These are phyloP conservation scores for Fraxinus latifolia DNA, from an alignment of 305 asterid species.

Conservation along the genomic window DNA sequence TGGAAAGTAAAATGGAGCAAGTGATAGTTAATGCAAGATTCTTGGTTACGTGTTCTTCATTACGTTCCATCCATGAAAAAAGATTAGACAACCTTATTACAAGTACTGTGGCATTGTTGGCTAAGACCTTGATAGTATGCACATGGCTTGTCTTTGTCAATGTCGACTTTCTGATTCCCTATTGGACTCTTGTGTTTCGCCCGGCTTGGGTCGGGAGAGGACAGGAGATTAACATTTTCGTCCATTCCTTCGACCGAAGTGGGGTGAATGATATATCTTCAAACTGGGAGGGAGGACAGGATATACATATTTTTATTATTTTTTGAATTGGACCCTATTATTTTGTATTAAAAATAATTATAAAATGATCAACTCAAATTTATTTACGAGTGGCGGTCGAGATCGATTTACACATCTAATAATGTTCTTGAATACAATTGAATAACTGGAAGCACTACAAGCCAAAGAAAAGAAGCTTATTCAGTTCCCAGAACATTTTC, in stretches of 20 bases:
- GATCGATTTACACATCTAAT: not conserved
- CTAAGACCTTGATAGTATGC: not conserved
- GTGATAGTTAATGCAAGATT: slow-evolving; percentile 16
- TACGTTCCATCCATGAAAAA: not conserved
- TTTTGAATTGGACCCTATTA: not conserved
- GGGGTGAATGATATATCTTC: not conserved
- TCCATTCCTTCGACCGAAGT: not conserved
- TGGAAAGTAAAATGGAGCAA: not conserved
- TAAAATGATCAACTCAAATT: not conserved
- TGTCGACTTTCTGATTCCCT: not conserved
- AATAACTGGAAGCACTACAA: not conserved
- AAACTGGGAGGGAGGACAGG: not conserved
- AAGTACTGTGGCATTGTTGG: not conserved
- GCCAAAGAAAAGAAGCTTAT: not conserved
- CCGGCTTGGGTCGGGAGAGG: not conserved
- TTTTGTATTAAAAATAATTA: not conserved
- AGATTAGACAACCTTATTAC: not conserved
- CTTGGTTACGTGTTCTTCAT: not conserved
- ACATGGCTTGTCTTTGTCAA: not conserved
- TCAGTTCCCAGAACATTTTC: not conserved
- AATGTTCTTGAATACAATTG: not conserved
- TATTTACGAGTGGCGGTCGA: not conserved
- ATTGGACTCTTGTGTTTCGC: not conserved
- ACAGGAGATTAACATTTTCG: not conserved
- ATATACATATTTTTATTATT: no score